Base-by-base conservation (phyloP, 495 filamentous ascomycete species). In the Hypoxylon intermedium region DNA sequence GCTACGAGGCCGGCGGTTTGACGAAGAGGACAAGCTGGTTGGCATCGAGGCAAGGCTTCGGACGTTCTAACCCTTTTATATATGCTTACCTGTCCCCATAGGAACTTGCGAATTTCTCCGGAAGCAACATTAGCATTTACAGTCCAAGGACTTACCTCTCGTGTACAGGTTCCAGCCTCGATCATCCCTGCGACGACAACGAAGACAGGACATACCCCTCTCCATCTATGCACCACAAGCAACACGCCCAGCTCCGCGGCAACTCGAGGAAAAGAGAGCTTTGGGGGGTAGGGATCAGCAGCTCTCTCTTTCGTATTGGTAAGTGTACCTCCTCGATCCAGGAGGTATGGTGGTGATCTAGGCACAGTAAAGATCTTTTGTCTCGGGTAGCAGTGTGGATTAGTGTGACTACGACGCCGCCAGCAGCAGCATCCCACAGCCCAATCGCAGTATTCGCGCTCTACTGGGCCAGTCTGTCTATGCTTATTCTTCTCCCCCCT, bases 331-430 rank as follows among this genome's bases (percentile, higher is more conserved):
- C 51, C 28, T 59, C 38, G 56, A 52, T 30, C 50, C 37, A 54
- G 55, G 61, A 65, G 37, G 38, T 44, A 59, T 43, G 50, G 55
- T 23, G 49, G 45, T 46, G 45, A 53, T 38, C 51, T 64, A 54
- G 44, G 49, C 47, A 44, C 44, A 33, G 48, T 64, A 64, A 54
- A 64, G 60, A 64, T 59, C 56, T 60, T 55, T 66, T 63, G 57
- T 67, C 63, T 67, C 63, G 58, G 58, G 58, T 67, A 62, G 58
- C 31, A 63, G 58, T 62, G 58, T 59, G 53, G 53, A 63, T 56
- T 62, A 67, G 63, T 67, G 58, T 48, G 58, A 62, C 63, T 63
- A 53, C 52, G 53, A 63, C 53, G 53, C 63, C 53, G 58, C 63
- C 53, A 49, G 47, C 58, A 50, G 45, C 49, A 65, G 49, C 43